Evolutionary conservation across 140 eudicot species (phyloP).

Genomic region (Flaveria floridana): DNA sequence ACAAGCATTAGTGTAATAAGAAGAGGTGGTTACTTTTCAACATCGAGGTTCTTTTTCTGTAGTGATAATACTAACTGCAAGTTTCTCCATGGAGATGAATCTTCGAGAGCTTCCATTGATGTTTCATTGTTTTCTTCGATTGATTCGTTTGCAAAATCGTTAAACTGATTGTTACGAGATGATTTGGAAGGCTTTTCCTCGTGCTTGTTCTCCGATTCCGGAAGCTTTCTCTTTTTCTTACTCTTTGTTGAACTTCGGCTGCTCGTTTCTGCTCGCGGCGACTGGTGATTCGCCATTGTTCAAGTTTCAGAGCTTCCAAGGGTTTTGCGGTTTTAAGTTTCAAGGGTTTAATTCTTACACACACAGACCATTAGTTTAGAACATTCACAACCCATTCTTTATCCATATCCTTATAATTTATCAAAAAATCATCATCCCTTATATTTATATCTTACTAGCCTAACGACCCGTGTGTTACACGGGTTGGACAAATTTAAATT

Average conservation of each 20-base stretch:
- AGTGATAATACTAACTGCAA: constrained; percentile 58
- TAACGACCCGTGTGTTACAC: too few species aligned
- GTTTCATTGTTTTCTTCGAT: constrained; percentile 16
- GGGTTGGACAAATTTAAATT: too few species aligned
- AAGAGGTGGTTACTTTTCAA: constrained; percentile 34
- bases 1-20: neutral
- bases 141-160: constrained; percentile 16
- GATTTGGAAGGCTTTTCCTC: constrained; percentile 34
- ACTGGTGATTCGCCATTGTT: constrained; percentile 44
- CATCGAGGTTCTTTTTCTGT: constrained; percentile 40
- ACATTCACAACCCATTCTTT: too few species aligned
- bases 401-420: too few species aligned
- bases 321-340: constrained; percentile 26
- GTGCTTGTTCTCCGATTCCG: constrained; percentile 16
- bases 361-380: neutral
- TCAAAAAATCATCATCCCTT: too few species aligned
- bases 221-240: constrained; percentile 44
- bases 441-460: too few species aligned
- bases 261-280: constrained; percentile 36
- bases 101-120: constrained; percentile 17
- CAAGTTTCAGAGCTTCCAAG: constrained; percentile 12
- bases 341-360: constrained; percentile 27
- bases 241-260: constrained; percentile 33
- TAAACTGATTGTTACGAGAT: constrained; percentile 27
- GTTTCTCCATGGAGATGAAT: constrained; percentile 58